Percentiles rank a stretch among this genome's conserved stretches.
phyloP scores from a whole-genome alignment of 441 rosid genomes.

The Eutrema salsugineum region DNA sequence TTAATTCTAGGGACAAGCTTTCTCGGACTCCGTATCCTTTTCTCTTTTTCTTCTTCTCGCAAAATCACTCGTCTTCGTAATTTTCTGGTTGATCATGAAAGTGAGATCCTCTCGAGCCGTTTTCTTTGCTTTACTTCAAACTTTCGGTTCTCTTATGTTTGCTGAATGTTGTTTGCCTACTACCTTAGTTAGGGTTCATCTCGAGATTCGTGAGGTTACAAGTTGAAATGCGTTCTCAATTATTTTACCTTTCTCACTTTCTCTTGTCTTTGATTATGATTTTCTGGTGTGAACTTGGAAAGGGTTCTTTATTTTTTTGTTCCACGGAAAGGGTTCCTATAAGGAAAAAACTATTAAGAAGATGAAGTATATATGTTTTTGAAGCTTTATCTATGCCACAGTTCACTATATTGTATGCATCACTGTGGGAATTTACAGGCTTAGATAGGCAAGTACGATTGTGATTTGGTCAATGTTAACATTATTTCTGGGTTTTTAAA shows the following conservation, averaged over 20 bases:
- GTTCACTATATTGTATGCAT: neutral
- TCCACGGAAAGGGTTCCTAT: neutral
- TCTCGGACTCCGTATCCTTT: constrained; percentile 92
- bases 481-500: neutral
- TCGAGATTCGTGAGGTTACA: neutral
- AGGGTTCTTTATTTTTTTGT: too few species aligned
- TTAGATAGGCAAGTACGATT: too few species aligned
- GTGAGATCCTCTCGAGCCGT: neutral
- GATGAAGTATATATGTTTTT: neutral
- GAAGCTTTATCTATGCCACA: neutral
- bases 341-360: neutral
- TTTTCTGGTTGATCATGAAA: neutral
- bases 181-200: constrained; percentile 3
- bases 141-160: neutral
- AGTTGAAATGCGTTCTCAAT: neutral
- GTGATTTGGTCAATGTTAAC: neutral
- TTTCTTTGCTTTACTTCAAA: neutral
- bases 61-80: neutral
- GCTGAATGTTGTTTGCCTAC: neutral
- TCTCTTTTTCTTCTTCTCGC: neutral
- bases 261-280: neutral
- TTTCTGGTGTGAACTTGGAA: neutral
- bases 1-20: constrained; percentile 91
- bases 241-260: neutral
- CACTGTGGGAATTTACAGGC: neutral